phyloP scores from a whole-genome alignment of 805 yeast genomes.

The Ogataea dorogensis region DNA sequence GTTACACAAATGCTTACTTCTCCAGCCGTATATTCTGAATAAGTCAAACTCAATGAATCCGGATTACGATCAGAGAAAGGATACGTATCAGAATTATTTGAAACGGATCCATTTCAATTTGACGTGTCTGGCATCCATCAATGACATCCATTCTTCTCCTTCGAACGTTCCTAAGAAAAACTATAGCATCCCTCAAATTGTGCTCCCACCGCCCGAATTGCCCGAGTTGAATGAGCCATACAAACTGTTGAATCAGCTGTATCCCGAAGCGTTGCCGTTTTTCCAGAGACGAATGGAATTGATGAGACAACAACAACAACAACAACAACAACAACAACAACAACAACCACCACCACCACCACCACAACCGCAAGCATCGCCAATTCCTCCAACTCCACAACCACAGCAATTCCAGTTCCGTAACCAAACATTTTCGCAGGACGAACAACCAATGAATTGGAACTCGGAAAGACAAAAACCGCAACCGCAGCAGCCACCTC shows the following conservation, averaged over 20 bases:
- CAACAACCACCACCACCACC: constrained; percentile 9
- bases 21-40: constrained; percentile 29
- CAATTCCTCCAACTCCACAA: constrained; percentile 13
- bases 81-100: constrained; percentile 34
- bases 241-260: constrained; percentile 37
- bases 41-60: constrained; percentile 22
- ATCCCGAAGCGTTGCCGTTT: constrained; percentile 47
- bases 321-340: constrained; percentile 16
- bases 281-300: constrained; percentile 30
- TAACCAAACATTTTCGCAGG: constrained; percentile 14
- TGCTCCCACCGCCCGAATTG: constrained; percentile 54
- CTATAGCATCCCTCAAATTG: constrained; percentile 43
- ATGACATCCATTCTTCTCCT: constrained; percentile 34
- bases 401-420: constrained; percentile 19
- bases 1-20: constrained; percentile 31
- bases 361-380: constrained; percentile 11
- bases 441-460: constrained; percentile 17
- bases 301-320: constrained; percentile 30
- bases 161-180: constrained; percentile 29
- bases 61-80: constrained; percentile 30
- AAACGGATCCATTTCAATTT: constrained; percentile 37
- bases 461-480: constrained; percentile 7
- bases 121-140: constrained; percentile 37
- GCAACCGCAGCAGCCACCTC: constrained; percentile 11
- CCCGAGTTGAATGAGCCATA: constrained; percentile 52